phyloP scores from a whole-genome alignment of 208 protist species.

The Wallacemonas sp. region DNA sequence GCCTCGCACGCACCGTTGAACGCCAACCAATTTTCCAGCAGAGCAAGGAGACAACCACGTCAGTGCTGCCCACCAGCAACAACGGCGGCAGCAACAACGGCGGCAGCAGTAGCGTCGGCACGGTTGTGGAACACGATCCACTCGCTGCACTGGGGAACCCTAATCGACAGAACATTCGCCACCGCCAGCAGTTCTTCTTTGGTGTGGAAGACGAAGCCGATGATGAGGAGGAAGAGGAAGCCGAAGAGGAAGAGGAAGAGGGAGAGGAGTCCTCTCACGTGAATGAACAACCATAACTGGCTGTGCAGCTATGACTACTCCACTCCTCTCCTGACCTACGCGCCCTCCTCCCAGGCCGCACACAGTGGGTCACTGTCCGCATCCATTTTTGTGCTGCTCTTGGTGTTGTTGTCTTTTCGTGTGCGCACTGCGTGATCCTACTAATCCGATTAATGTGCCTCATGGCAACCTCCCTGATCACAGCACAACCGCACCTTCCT shows the following conservation, averaged over 20 bases:
- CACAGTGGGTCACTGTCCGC: no score
- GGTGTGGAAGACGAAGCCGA: constrained; percentile 49
- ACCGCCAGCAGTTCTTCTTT: constrained; percentile 77
- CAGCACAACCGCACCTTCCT: no score
- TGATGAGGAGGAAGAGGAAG: constrained; percentile 49
- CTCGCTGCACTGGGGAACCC: constrained; percentile 38
- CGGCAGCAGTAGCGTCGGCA: neutral
- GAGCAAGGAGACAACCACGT: constrained; percentile 52
- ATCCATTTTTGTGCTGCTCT: neutral
- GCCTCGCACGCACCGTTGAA: constrained; percentile 31
- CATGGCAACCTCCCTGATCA: no score
- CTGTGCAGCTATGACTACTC: no score
- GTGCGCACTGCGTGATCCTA: no score
- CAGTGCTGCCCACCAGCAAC: constrained; percentile 31
- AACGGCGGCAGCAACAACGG: no score
- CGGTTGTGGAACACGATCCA: constrained; percentile 19
- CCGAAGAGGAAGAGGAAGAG: constrained; percentile 22
- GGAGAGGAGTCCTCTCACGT: neutral
- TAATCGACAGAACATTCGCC: constrained; percentile 74
- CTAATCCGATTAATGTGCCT: no score
- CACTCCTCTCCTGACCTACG: no score
- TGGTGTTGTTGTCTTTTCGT: no score
- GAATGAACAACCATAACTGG: no score
- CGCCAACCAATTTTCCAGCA: constrained; percentile 50
- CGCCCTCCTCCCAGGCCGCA: no score